A percentile compares a stretch with the other conserved stretches of the same genome.
Evolutionary conservation across 2,329 filamentous ascomycete genomes (phyloP).

Genomic region (Aspergillus texensis): DNA sequence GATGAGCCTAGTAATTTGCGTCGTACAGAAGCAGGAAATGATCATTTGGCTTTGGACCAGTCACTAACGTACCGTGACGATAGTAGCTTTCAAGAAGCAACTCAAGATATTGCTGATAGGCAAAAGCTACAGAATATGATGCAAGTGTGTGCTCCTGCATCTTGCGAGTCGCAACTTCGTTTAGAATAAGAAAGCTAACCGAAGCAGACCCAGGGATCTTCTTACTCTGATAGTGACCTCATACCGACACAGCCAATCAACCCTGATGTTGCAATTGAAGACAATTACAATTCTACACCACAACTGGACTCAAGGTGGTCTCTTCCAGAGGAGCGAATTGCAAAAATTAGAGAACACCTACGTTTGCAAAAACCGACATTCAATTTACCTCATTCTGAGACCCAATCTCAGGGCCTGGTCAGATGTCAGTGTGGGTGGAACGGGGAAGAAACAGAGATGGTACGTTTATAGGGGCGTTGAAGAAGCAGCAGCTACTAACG

Average conservation of each 20-base stretch:
- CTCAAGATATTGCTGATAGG: conserved; percentile 32
- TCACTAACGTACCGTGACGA: conserved; percentile 1
- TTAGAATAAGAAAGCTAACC: conserved; percentile 5
- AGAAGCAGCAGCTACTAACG: conserved; percentile 21
- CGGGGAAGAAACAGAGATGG: conserved; percentile 46
- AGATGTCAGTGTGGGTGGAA: conserved; percentile 47
- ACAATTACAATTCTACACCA: conserved; percentile 10
- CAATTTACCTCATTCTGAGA: not conserved
- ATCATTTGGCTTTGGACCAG: not conserved
- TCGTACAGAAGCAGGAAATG: not conserved
- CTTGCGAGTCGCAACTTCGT: not conserved
- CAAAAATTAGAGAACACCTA: conserved; percentile 20
- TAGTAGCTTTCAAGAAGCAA: conserved; percentile 23
- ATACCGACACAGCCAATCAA: conserved; percentile 33
- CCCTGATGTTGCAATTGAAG: conserved; percentile 2
- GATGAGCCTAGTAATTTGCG: conserved; percentile 9
- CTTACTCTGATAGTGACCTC: conserved; percentile 28
- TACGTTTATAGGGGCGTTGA: conserved; percentile 24
- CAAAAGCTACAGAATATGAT: conserved; percentile 37
- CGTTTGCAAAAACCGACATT: conserved; percentile 1
- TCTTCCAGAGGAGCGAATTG: conserved; percentile 22
- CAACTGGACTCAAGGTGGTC: conserved; percentile 7
- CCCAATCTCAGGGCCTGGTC: conserved; percentile 18
- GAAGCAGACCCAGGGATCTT: conserved; percentile 22
- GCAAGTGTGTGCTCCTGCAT: conserved; percentile 17